Evolutionary conservation across 805 yeast species (phyloP).

Genomic region (Candida easanensis): DNA sequence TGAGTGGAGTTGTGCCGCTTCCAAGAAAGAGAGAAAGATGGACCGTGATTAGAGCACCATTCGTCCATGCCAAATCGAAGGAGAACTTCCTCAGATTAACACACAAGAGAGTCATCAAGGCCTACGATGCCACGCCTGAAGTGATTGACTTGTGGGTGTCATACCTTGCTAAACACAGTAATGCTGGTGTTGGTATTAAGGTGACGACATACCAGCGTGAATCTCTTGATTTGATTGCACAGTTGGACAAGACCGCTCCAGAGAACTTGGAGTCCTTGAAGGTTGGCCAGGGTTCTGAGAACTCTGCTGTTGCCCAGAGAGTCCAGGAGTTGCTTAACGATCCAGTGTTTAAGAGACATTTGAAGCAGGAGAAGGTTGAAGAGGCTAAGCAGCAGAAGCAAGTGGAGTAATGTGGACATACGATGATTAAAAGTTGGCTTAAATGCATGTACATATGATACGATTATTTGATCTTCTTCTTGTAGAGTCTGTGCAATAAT

Average conservation of each 20-base stretch:
- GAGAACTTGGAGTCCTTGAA: slow-evolving; percentile 5
- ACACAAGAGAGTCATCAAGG: slow-evolving; percentile 65
- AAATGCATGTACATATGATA: slow-evolving; percentile 1
- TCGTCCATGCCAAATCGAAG: slow-evolving; percentile 90
- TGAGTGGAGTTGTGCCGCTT: slow-evolving; percentile 65
- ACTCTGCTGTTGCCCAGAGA: slow-evolving; percentile 35
- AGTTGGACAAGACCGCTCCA: slow-evolving; percentile 31
- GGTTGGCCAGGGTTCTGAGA: slow-evolving; percentile 9
- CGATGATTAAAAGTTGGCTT: background rate
- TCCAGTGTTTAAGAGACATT: slow-evolving; percentile 62
- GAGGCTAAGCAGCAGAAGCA: slow-evolving; percentile 9
- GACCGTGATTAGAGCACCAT: slow-evolving; percentile 92
- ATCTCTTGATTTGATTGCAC: slow-evolving; percentile 41
- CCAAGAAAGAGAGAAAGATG: slow-evolving; percentile 79
- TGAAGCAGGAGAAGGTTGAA: slow-evolving; percentile 16
- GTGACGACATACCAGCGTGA: slow-evolving; percentile 62
- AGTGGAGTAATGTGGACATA: slow-evolving; percentile 7
- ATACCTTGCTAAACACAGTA: slow-evolving; percentile 69
- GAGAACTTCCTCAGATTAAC: slow-evolving; percentile 92
- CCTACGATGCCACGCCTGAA: slow-evolving; percentile 85
- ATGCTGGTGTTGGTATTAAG: slow-evolving; percentile 80
- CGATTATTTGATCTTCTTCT: background rate
- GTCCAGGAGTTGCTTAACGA: slow-evolving; percentile 70
- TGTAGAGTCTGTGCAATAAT: too few species aligned
- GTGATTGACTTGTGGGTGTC: slow-evolving; percentile 80